Evolutionary conservation across 768 basidiomycete species (phyloP).

Genomic region (Leccinum boreale): DNA sequence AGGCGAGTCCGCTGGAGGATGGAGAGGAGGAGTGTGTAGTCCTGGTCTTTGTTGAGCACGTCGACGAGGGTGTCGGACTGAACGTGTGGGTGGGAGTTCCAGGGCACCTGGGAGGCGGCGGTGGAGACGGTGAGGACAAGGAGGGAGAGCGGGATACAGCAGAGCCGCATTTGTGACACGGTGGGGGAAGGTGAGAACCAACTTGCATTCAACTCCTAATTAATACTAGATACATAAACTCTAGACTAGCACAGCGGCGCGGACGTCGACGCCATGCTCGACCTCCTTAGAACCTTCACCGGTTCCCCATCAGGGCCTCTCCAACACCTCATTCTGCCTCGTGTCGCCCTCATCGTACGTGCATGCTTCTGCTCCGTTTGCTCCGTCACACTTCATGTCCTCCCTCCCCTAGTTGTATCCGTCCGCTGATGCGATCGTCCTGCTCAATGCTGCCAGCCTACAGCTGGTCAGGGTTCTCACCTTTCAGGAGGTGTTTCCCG

Average conservation of each 20-base stretch:
- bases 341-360: slow-evolving; percentile 60
- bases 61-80: slow-evolving; percentile 70
- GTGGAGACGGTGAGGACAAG: slow-evolving; percentile 20
- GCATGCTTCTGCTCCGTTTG: background rate
- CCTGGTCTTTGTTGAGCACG: slow-evolving; percentile 66
- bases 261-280: slow-evolving; percentile 38
- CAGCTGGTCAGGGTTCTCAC: slow-evolving; percentile 65
- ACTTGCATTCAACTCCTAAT: background rate
- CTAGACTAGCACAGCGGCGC: no score
- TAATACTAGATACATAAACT: background rate
- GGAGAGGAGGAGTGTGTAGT: slow-evolving; percentile 71
- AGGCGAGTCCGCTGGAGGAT: slow-evolving; percentile 84
- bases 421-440: slow-evolving; percentile 64
- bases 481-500: slow-evolving; percentile 80
- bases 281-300: slow-evolving; percentile 43
- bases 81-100: slow-evolving; percentile 18
- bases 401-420: slow-evolving; percentile 55
- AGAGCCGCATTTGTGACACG: slow-evolving; percentile 30
- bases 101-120: slow-evolving; percentile 23
- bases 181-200: background rate
- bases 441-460: slow-evolving; percentile 69
- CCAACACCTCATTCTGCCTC: slow-evolving; percentile 54
- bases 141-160: slow-evolving; percentile 35
- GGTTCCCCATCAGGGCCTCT: slow-evolving; percentile 54
- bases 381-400: background rate